Evolutionary conservation across 805 yeast species (phyloP).

Genomic region (Clavispora asparagi): DNA sequence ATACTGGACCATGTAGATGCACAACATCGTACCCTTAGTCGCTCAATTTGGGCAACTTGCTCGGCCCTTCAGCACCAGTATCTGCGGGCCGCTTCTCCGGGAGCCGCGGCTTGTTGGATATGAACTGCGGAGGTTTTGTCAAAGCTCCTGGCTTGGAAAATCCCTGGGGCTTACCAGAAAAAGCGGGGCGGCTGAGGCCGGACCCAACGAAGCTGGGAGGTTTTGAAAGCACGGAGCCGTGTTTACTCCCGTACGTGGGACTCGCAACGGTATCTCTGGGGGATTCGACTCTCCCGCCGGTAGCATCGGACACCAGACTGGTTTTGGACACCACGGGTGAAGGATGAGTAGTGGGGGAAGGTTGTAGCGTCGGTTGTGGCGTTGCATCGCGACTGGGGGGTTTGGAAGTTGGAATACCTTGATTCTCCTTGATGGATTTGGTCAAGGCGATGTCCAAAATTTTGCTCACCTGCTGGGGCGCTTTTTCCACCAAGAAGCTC

Average conservation of each 20-base stretch:
- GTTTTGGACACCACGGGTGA: not conserved
- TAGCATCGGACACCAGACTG: not conserved
- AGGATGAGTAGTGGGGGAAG: not conserved
- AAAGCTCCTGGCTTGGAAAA: conserved; percentile 28
- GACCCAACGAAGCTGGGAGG: conserved; percentile 21
- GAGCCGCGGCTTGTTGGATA: conserved; percentile 26
- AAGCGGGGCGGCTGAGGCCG: conserved; percentile 23
- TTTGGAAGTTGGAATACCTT: conserved; percentile 16
- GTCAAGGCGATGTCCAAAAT: conserved; percentile 77
- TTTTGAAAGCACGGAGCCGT: conserved; percentile 13
- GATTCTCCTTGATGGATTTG: conserved; percentile 57
- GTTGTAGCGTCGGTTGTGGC: conserved; percentile 5
- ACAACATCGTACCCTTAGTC: conserved; percentile 1
- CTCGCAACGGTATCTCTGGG: not conserved
- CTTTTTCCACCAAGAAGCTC: conserved; percentile 71
- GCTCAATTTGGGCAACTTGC: conserved; percentile 6
- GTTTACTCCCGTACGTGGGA: not conserved
- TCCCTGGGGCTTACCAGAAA: conserved; percentile 21
- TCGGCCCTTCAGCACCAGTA: conserved; percentile 1
- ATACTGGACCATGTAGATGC: not conserved
- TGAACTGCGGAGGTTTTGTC: conserved; percentile 33
- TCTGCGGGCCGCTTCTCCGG: conserved; percentile 9
- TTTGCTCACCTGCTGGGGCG: conserved; percentile 75
- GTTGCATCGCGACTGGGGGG: conserved; percentile 15
- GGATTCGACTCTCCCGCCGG: not conserved